Evolutionary conservation across 805 yeast genomes (phyloP).

Genomic region (Yarrowia osloensis): DNA sequence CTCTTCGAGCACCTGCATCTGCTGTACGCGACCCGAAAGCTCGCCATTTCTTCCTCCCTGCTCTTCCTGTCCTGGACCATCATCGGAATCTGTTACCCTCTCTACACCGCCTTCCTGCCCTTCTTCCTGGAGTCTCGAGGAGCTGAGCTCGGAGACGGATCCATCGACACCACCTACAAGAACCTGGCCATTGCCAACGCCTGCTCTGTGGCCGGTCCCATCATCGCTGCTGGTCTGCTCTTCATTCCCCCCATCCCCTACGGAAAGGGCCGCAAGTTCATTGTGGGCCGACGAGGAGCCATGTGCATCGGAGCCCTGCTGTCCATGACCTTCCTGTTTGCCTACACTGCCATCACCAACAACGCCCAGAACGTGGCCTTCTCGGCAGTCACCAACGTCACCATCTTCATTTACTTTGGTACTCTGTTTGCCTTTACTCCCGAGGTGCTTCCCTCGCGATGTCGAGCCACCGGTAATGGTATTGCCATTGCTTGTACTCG

Average conservation of each 20-base stretch:
- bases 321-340: constrained; percentile 60
- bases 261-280: neutral
- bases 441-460: constrained; percentile 47
- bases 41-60: constrained; percentile 51
- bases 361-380: constrained; percentile 55
- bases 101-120: constrained; percentile 58
- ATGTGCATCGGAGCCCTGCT: constrained; percentile 54
- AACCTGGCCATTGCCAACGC: constrained; percentile 48
- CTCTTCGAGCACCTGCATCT: constrained; percentile 44
- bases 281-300: constrained; percentile 59
- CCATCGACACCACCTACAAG: constrained; percentile 38
- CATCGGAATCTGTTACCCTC: constrained; percentile 60
- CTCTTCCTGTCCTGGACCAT: constrained; percentile 56
- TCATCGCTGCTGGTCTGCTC: constrained; percentile 45
- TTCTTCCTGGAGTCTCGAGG: constrained; percentile 55
- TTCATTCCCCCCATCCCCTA: constrained; percentile 10
- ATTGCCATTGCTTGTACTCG: constrained; percentile 52
- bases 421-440: constrained; percentile 55
- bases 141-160: constrained; percentile 41
- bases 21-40: constrained; percentile 50
- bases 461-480: constrained; percentile 52
- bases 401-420: constrained; percentile 43
- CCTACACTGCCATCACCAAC: constrained; percentile 62
- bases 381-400: constrained; percentile 41
- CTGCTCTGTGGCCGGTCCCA: constrained; percentile 55